Percentiles rank a stretch among this genome's conserved stretches.
Evolutionary conservation across 225 moss, liverwort and hornwort species (phyloP).

Genomic region (Takakia lepidozioides): DNA sequence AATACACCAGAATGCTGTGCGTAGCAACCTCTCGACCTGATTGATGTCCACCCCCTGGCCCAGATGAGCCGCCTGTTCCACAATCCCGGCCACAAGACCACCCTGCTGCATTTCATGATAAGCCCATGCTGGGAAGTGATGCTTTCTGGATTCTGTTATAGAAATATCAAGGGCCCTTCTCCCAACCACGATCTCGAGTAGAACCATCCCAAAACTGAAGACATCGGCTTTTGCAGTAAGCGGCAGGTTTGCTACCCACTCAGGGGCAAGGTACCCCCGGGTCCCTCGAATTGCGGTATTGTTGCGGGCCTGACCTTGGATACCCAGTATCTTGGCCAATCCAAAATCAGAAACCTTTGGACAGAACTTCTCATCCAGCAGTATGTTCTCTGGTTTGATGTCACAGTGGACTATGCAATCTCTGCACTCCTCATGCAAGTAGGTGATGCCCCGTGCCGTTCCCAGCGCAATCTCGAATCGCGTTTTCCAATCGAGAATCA

Average conservation of each 20-base stretch:
- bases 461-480: constrained; percentile 56
- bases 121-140: constrained; percentile 25
- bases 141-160: constrained; percentile 11
- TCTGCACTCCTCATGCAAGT: constrained; percentile 66
- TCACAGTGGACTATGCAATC: constrained; percentile 53
- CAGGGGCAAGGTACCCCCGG: constrained; percentile 66
- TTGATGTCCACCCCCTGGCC: constrained; percentile 10
- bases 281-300: constrained; percentile 60
- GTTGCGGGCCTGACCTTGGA: constrained; percentile 31
- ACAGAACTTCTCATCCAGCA: constrained; percentile 48
- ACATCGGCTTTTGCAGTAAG: constrained; percentile 62
- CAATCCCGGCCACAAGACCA: constrained; percentile 11
- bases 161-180: constrained; percentile 20
- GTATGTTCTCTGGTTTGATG: no score
- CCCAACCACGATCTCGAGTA: constrained; percentile 55
- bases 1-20: constrained; percentile 42
- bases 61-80: constrained; percentile 11
- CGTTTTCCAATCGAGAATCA: constrained; percentile 46
- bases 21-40: constrained; percentile 22
- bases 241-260: constrained; percentile 43
- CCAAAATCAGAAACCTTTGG: constrained; percentile 68
- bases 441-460: constrained; percentile 57
- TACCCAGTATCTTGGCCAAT: constrained; percentile 53
- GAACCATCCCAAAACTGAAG: constrained; percentile 65
- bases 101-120: constrained; percentile 29